Base-by-base conservation (phyloP, 208 protist species). In the Acanthamoeba quina region DNA sequence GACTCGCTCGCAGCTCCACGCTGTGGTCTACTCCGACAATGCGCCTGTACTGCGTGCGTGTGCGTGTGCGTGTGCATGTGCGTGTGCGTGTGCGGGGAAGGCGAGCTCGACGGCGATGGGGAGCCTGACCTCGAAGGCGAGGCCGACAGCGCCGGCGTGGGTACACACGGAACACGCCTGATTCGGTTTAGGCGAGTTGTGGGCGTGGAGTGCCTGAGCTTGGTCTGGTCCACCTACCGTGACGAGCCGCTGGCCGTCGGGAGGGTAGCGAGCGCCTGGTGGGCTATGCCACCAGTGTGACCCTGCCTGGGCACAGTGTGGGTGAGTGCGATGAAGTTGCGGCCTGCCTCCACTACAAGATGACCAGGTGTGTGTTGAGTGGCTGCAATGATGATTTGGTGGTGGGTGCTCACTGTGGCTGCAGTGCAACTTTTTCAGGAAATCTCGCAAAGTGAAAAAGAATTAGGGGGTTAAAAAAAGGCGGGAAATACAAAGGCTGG, bases 141-240 rank as follows among this genome's bases (percentile, higher is more conserved):
- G n/a, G n/a, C n/a, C n/a, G n/a, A n/a, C n/a, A n/a, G n/a, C n/a
- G n/a, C n/a, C n/a, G n/a, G n/a, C n/a, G n/a, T n/a, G n/a, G n/a
- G n/a, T n/a, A 44, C 41, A 44, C 41, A 44, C 41, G 4, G 41
- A 44, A 44, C 41, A 4, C 41, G 41, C 41, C n/a, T 37, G 60
- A n/a, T 19, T 29, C 21, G 9, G 19, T 66, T 21, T 29, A 88
- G 80, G 29, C 80, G 80, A 15, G 56, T 88, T 37, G 80, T 88
- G 80, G 80, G 80, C n/a, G 80, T 88, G 17, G 80, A 88, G n/a
- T 66, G 80, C 9, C 80, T 88, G 29, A 88, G 52, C 29, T 37
- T 44, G 13, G n/a, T 41, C 17, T 88, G 80, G 80, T 15, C 80
- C 44, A 64, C 80, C 41, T 56, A 56, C 47, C 80, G 62, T 44